Conservation (phyloP, 306 rosid species). For the Prunus dulcis region DNA sequence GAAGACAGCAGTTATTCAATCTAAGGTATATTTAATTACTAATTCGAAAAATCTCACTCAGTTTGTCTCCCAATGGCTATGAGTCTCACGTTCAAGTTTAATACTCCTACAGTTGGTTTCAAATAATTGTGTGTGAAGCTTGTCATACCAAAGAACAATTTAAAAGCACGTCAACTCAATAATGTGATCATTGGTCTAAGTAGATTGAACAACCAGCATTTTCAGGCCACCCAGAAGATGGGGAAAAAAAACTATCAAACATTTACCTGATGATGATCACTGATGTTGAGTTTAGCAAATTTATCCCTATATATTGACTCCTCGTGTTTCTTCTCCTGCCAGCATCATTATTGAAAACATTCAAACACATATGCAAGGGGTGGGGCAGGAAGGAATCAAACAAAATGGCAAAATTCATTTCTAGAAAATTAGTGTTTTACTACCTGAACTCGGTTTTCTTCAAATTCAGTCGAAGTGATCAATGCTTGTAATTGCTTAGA, state of each 20-base stretch:
- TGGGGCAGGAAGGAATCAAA: conserved; percentile 10
- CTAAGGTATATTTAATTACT: not conserved
- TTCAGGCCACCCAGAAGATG: not conserved
- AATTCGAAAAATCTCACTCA: not conserved
- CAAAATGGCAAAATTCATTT: conserved; percentile 11
- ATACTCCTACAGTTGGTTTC: no score
- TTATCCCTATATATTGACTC: conserved; percentile 54
- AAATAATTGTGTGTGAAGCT: not conserved
- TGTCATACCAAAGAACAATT: not conserved
- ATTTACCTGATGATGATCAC: conserved; percentile 48
- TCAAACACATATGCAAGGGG: conserved; percentile 17
- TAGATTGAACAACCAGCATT: not conserved
- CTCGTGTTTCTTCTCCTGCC: conserved; percentile 54
- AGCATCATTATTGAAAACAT: conserved; percentile 27
- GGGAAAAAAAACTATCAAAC: conserved; percentile 1
- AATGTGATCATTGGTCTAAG: not conserved
- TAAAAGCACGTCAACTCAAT: not conserved
- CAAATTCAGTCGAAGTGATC: conserved; percentile 49
- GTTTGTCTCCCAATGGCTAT: not conserved
- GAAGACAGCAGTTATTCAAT: not conserved
- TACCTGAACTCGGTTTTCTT: conserved; percentile 60
- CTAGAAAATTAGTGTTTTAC: conserved; percentile 44
- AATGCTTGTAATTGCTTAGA: conserved; percentile 56
- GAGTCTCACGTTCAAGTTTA: not conserved
- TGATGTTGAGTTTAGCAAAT: conserved; percentile 57